Percentiles rank a stretch among this genome's conserved stretches.
Conservation (phyloP, 2,329 filamentous ascomycete species). For the Alternaria incomplexa region DNA sequence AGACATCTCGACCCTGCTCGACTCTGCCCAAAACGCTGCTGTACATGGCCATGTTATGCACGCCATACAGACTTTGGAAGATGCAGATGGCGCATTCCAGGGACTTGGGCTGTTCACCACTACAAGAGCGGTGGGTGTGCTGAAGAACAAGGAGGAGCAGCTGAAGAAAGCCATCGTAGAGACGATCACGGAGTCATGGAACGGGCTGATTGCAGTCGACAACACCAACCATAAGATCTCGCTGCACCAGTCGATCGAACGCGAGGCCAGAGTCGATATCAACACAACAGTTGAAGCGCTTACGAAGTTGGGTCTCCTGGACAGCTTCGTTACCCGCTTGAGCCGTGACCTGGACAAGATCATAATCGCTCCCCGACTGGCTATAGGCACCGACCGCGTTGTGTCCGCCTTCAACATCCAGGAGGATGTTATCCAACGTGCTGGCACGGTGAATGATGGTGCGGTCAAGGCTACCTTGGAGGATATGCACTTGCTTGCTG, state of each 20-base stretch:
- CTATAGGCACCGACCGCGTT: conserved; percentile 41
- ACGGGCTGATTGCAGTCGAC: conserved; percentile 69
- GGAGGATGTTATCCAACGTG: conserved; percentile 43
- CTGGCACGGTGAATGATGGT: conserved; percentile 32
- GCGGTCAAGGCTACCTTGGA: conserved; percentile 37
- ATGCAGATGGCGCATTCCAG: conserved; percentile 62
- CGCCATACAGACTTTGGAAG: conserved; percentile 58
- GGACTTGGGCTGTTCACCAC: conserved; percentile 66
- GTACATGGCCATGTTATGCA: conserved; percentile 53
- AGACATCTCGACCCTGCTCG: conserved; percentile 57
- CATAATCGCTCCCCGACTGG: conserved; percentile 66
- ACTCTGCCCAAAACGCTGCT: conserved; percentile 54
- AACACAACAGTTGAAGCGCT: conserved; percentile 45
- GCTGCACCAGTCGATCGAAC: conserved; percentile 59
- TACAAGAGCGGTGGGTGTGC: conserved; percentile 67
- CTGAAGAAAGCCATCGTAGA: conserved; percentile 71
- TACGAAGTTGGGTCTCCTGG: conserved; percentile 46
- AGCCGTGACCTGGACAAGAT: conserved; percentile 68
- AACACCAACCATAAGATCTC: conserved; percentile 60
- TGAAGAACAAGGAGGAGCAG: conserved; percentile 69
- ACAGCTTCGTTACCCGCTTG: conserved; percentile 63
- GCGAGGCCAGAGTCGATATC: conserved; percentile 36
- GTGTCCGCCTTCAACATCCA: conserved; percentile 41
- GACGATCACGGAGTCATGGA: conserved; percentile 74
- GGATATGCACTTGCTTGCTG: conserved; percentile 50